Percentiles rank a stretch among this genome's conserved stretches.
Evolutionary conservation across 352 stramenopile species (phyloP).

Genomic region (Pythium rishiriense): DNA sequence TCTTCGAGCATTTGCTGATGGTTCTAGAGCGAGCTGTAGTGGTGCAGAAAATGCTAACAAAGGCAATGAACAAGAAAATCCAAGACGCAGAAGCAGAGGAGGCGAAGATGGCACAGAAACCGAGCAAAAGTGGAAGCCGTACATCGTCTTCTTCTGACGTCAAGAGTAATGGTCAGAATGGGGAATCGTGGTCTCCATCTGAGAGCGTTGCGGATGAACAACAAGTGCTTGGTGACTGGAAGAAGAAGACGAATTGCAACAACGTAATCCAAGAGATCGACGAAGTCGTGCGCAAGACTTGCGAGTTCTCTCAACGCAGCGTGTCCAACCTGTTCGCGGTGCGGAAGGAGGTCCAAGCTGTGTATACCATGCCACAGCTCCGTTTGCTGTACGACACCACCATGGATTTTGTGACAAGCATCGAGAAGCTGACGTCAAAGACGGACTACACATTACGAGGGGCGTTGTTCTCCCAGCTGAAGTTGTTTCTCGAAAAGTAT

Average conservation of each 20-base stretch:
- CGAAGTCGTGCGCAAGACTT: conserved; percentile 83
- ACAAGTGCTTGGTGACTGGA: conserved; percentile 69
- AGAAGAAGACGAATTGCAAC: conserved; percentile 65
- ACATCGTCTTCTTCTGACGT: background rate
- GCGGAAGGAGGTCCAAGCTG: conserved; percentile 84
- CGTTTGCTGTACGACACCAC: conserved; percentile 94
- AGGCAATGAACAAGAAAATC: conserved; percentile 77
- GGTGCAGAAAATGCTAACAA: conserved; percentile 69
- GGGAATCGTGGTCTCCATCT: conserved; percentile 40
- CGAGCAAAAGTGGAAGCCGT: background rate
- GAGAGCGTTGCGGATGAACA: conserved; percentile 47
- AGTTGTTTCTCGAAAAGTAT: conserved; percentile 94
- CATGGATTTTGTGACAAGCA: conserved; percentile 90
- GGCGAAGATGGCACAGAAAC: conserved; percentile 27
- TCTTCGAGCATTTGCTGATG: conserved; percentile 87
- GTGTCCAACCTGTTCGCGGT: conserved; percentile 87
- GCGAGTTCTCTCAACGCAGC: conserved; percentile 85
- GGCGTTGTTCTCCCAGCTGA: conserved; percentile 93
- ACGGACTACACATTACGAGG: conserved; percentile 92
- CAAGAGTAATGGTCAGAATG: conserved; percentile 3
- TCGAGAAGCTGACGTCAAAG: conserved; percentile 90
- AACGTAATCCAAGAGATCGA: conserved; percentile 85
- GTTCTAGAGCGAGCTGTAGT: conserved; percentile 77
- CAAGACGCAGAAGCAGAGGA: conserved; percentile 46
- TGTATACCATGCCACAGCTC: conserved; percentile 92